Base-by-base conservation (phyloP, 2,329 filamentous ascomycete genomes). In the Aspergillus ustus region DNA sequence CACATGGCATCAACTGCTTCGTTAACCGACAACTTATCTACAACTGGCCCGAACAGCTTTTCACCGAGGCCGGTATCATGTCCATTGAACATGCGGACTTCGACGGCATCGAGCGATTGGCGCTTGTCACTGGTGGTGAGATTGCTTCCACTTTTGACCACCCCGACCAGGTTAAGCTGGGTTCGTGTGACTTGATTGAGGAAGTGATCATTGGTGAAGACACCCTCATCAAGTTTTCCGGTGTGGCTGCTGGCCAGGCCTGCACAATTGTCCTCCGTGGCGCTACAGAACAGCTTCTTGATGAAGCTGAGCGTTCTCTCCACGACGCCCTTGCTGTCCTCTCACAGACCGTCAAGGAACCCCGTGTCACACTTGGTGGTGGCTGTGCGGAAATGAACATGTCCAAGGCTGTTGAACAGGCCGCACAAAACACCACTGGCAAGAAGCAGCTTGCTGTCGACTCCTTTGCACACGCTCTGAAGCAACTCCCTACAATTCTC, bases 21-120 rank as follows among this genome's bases (percentile, higher is more conserved):
- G 97, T 99, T 80, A 99, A 99, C 86, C 86, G 95, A 70, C 95
- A 99, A 79, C 88, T 99, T 66, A 99, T 99, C 82, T 99, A 99
- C 86, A 99, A 99, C 85, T 99, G 95, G 95, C 95, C 95, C 6
- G 95, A 99, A 81, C 95, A 99, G 81, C 89, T 99, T 51, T 99
- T 99, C 75, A 93, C 94, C 40, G 95, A 99, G 77, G 94, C 93
- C 7, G 95, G 95, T 65, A 98, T 99, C 80, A 91, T 96, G 84
- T 97, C 93, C 29, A 99, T 99, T 70, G 95, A 99, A 83, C 95
- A 99, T 78, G 95, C 95, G 68, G 95, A 99, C 81, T 99, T 99
- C 74, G 95, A 99, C 75, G 95, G 95, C 67, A 96, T 99, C 68
- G 95, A 99, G 84, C 88, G 95, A 48, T 81, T 99, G 70, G 94